Base-by-base conservation (phyloP, 1,139 yeast species). In the Magnusiomyces paraingens region DNA sequence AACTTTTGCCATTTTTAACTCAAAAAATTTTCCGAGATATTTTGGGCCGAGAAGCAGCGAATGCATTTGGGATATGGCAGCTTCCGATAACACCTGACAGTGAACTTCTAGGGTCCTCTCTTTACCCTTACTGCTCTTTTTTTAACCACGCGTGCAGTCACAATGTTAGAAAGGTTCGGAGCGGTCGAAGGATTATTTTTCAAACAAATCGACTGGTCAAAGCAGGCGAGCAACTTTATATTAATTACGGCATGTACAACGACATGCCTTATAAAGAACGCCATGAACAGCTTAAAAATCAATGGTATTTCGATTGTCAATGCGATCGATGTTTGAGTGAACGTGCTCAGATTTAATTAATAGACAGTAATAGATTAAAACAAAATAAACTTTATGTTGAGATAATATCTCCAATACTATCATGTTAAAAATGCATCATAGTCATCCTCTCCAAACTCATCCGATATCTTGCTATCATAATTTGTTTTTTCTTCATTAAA, bases 41-140 rank as follows among this genome's bases (percentile, higher is more conserved):
- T 3, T 71, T 82, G 49, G 90, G 90, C 1, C 72, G 77, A 42
- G 86, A 83, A 58, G 77, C 83, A 40, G 84, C 86, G n/a, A 84
- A 84, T 64, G 84, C 90, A 0, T 84, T 84, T 68, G 90, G 90
- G 0, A 81, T 83, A 18, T 83, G 91, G 88, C 82, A 85, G 47
- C 64, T 49, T 64, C 73, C 59, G 60, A 70, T 52, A 55, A 62
- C 14, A 79, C 72, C 58, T 50, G 82, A 80, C 48, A 75, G 78
- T 55, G 91, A 84, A 62, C 83, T 80, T 61, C 73, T 83, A 52
- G 91, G 91, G 0, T 82, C 81, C 60, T 78, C 81, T n/a, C 75
- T 84, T 1, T 82, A 75, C 57, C 87, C 90, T 0, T 75, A 79
- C 18, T 88, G 86, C 0, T 84, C 90, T 1, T 84, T 74, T 62